Evolutionary conservation across 2,329 filamentous ascomycete species (phyloP).

Genomic region (Akanthomyces lecanii): DNA sequence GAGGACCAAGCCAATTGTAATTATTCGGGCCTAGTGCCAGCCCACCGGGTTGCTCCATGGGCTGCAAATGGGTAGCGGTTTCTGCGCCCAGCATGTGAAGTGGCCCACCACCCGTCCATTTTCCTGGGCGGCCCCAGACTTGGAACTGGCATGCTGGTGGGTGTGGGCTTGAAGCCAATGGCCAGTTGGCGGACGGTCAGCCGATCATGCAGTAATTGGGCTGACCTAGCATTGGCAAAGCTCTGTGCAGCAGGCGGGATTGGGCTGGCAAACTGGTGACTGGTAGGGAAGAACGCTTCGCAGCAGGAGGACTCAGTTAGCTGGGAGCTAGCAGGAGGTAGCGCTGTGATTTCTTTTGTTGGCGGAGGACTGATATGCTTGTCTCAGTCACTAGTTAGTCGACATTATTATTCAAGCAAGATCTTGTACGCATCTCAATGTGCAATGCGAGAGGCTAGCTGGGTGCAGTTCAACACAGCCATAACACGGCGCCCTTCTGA

Average conservation of each 20-base stretch:
- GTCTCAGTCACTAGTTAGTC: background rate
- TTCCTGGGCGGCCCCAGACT: slow-evolving; percentile 9
- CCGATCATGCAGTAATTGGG: background rate
- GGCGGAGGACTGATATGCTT: background rate
- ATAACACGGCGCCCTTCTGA: too few relatives aligned
- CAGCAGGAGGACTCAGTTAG: background rate
- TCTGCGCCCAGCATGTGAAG: slow-evolving; percentile 5
- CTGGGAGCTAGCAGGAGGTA: background rate
- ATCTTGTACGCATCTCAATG: background rate
- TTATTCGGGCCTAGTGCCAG: background rate
- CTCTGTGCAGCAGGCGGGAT: background rate
- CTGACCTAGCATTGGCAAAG: background rate
- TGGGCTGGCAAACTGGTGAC: background rate
- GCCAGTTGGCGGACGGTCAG: slow-evolving; percentile 4
- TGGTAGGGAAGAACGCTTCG: too few relatives aligned
- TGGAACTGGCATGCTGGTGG: background rate
- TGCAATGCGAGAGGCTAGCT: too few relatives aligned
- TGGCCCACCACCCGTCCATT: background rate
- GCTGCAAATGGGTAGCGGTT: background rate
- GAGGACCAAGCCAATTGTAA: background rate
- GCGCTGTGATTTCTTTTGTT: background rate
- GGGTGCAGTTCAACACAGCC: too few relatives aligned
- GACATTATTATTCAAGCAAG: background rate
- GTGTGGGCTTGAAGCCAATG: slow-evolving; percentile 3
- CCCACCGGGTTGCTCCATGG: background rate